These are phyloP conservation scores for Eucalyptus sp. DNA, from an alignment of 345 rosid species.

Conservation along the genomic window DNA sequence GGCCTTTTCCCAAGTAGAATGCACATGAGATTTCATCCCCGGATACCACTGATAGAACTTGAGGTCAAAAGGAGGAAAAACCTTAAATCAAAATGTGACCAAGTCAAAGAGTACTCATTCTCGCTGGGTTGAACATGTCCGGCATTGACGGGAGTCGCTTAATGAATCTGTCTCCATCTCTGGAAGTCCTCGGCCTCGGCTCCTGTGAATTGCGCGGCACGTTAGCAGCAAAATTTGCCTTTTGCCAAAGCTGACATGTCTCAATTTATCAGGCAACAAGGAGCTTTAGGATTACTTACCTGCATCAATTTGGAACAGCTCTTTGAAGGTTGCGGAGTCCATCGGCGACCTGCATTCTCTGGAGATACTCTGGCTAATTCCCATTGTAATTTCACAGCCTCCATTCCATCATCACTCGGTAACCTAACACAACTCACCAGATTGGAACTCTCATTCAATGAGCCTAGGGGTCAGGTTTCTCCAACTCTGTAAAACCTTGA, in stretches of 20 bases:
- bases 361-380: background rate
- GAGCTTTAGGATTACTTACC: background rate
- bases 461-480: background rate
- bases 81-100: rapidly evolving
- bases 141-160: background rate
- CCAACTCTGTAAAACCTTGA: background rate
- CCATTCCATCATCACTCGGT: constrained; percentile 2
- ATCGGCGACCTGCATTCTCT: background rate
- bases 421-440: background rate
- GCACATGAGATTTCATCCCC: no score
- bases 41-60: no score
- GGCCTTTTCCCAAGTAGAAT: no score
- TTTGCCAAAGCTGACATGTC: background rate
- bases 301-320: background rate
- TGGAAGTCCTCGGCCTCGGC: background rate
- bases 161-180: background rate
- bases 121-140: background rate
- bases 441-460: background rate
- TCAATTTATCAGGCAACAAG: background rate
- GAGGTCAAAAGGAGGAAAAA: no score
- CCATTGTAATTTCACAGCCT: background rate
- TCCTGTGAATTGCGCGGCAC: background rate
- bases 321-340: background rate
- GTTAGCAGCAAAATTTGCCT: background rate
- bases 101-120: background rate